Conservation (phyloP, 179 eudicot genomes). For the Dionaea muscipula region DNA sequence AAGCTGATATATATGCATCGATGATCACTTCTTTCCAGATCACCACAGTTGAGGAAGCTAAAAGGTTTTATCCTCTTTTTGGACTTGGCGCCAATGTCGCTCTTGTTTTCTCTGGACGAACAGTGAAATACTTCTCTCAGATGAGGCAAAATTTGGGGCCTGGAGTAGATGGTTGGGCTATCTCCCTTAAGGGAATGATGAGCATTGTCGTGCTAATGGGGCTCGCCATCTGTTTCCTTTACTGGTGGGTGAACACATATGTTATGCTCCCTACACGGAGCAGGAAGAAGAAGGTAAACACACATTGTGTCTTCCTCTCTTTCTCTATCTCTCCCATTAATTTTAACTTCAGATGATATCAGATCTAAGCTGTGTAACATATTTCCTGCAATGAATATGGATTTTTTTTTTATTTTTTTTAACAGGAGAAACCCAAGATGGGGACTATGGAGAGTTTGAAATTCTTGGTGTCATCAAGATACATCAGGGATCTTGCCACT, state of each 20-base stretch:
- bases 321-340: too few relatives aligned
- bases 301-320: too few relatives aligned
- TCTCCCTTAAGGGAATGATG: too few relatives aligned
- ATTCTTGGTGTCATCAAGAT: too few relatives aligned
- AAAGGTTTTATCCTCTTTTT: conserved; percentile 83
- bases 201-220: conserved; percentile 86
- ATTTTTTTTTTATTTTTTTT: too few relatives aligned
- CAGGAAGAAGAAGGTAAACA: conserved; percentile 87
- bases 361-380: not conserved
- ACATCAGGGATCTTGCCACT: too few relatives aligned
- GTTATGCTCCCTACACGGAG: conserved; percentile 70
- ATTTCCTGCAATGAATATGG: too few relatives aligned
- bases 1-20: not conserved
- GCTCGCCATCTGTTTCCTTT: conserved; percentile 50
- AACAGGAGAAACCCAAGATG: too few relatives aligned
- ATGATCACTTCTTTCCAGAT: conserved; percentile 45
- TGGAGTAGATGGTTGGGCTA: conserved; percentile 97
- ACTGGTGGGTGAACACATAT: conserved; percentile 89
- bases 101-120: conserved; percentile 92
- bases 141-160: conserved; percentile 71
- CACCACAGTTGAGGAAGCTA: conserved; percentile 92
- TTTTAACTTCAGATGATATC: not conserved
- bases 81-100: too few relatives aligned
- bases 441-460: too few relatives aligned
- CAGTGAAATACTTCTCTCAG: conserved; percentile 89